These are phyloP conservation scores for Coemansia sp. DNA, from an alignment of 192 early-diverging fungal species.

Conservation along the genomic window DNA sequence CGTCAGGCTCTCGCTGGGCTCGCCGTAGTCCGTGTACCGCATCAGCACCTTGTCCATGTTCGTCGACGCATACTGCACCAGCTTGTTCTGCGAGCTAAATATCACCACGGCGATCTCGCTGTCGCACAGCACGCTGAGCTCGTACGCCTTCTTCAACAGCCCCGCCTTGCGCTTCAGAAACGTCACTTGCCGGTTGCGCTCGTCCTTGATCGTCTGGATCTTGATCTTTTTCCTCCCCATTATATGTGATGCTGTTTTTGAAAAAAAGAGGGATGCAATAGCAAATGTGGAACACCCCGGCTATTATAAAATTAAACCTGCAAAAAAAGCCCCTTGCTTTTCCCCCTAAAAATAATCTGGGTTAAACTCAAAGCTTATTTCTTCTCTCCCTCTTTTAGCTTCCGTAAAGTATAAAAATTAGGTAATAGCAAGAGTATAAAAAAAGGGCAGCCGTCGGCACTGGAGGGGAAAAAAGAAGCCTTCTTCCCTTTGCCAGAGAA, in stretches of 20 bases:
- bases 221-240: slow-evolving; percentile 97
- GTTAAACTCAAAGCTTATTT: neutral
- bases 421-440: slow-evolving; percentile 8
- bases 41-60: slow-evolving; percentile 92
- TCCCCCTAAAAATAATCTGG: neutral
- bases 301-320: neutral
- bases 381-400: too few relatives aligned
- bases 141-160: slow-evolving; percentile 96
- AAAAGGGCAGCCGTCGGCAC: neutral
- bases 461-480: slow-evolving; percentile 6
- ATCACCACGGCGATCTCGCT: slow-evolving; percentile 94
- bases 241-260: slow-evolving; percentile 1
- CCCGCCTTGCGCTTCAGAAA: slow-evolving; percentile 93
- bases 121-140: slow-evolving; percentile 89
- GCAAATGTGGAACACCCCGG: neutral
- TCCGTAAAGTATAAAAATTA: neutral
- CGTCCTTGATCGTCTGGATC: slow-evolving; percentile 84
- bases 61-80: slow-evolving; percentile 87
- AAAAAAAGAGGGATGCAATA: neutral
- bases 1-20: slow-evolving; percentile 55
- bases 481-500: neutral
- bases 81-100: slow-evolving; percentile 89
- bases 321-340: neutral
- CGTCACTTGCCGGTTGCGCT: slow-evolving; percentile 90
- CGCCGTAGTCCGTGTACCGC: slow-evolving; percentile 71